These are phyloP conservation scores for Trichosporon coremiiforme DNA, from an alignment of 1,284 basidiomycete species.

Conservation along the genomic window DNA sequence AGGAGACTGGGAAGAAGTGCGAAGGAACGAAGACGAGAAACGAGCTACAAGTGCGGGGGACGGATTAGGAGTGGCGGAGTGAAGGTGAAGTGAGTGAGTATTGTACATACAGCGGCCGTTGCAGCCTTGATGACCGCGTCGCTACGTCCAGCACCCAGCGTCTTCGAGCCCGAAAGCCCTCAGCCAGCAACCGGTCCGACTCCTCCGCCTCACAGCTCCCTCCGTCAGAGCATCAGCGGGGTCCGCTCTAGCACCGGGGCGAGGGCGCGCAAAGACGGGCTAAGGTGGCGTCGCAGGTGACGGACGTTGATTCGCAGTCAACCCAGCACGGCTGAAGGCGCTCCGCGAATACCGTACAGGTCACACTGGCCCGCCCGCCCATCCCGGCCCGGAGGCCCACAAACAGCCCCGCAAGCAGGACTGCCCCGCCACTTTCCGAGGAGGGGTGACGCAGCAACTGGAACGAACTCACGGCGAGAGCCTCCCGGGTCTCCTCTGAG, in stretches of 20 bases:
- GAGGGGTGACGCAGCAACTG: not conserved
- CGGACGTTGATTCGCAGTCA: too few species aligned
- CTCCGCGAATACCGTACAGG: not conserved
- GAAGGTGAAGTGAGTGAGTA: too few species aligned
- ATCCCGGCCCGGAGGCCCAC: not conserved
- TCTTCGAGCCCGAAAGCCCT: not conserved
- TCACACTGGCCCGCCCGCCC: not conserved
- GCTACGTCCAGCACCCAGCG: too few species aligned
- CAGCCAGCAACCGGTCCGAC: not conserved
- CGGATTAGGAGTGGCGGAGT: too few species aligned
- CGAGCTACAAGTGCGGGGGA: too few species aligned
- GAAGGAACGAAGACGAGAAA: too few species aligned
- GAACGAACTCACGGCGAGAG: not conserved
- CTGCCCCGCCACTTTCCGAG: not conserved
- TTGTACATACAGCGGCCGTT: too few species aligned
- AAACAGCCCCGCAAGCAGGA: slow-evolving; percentile 10
- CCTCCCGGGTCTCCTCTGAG: not conserved
- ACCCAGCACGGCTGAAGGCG: not conserved
- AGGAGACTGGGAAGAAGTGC: too few species aligned
- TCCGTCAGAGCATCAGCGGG: not conserved
- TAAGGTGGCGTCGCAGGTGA: not conserved
- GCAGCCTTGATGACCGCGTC: too few species aligned
- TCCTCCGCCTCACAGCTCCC: not conserved
- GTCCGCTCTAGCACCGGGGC: not conserved
- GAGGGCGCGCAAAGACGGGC: not conserved